These are phyloP conservation scores for Yamadazyma jaroonii DNA, from an alignment of 1,139 yeast species.

Conservation along the genomic window DNA sequence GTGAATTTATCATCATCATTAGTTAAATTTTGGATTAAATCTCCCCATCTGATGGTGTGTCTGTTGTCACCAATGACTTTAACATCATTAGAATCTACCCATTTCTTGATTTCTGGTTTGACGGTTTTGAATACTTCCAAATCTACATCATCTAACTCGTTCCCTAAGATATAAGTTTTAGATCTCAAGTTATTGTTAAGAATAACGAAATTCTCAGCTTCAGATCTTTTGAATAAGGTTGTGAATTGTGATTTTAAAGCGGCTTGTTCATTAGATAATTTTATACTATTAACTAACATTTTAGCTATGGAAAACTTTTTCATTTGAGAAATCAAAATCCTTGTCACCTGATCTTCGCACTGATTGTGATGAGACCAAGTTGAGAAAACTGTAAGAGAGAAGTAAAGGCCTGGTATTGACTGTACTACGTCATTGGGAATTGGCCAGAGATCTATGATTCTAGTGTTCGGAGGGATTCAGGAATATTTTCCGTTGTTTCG, in stretches of 20 bases:
- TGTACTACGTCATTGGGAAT: too few relatives aligned
- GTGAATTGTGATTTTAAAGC: conserved; percentile 85
- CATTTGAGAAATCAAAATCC: not conserved
- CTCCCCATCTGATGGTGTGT: conserved; percentile 91
- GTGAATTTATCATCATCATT: conserved; percentile 46
- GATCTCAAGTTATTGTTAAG: conserved; percentile 70
- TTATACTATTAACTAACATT: conserved; percentile 8
- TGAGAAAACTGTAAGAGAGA: too few relatives aligned
- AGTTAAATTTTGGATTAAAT: conserved; percentile 72
- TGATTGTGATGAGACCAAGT: not conserved
- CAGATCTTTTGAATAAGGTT: conserved; percentile 60
- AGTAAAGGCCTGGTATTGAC: too few relatives aligned
- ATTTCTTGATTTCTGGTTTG: conserved; percentile 54
- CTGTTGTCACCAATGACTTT: conserved; percentile 53
- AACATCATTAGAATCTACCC: conserved; percentile 48
- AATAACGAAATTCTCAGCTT: conserved; percentile 49
- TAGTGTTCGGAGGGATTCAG: too few relatives aligned
- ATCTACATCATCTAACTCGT: conserved; percentile 64
- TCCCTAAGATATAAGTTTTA: conserved; percentile 69
- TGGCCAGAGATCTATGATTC: too few relatives aligned
- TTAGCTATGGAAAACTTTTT: conserved; percentile 8
- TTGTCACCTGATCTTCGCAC: not conserved
- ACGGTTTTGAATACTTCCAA: conserved; percentile 64
- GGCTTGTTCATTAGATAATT: conserved; percentile 46
- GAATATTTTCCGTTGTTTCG: too few relatives aligned